Base-by-base conservation (phyloP, 495 filamentous ascomycete species). In the Aspergillus sparsus region DNA sequence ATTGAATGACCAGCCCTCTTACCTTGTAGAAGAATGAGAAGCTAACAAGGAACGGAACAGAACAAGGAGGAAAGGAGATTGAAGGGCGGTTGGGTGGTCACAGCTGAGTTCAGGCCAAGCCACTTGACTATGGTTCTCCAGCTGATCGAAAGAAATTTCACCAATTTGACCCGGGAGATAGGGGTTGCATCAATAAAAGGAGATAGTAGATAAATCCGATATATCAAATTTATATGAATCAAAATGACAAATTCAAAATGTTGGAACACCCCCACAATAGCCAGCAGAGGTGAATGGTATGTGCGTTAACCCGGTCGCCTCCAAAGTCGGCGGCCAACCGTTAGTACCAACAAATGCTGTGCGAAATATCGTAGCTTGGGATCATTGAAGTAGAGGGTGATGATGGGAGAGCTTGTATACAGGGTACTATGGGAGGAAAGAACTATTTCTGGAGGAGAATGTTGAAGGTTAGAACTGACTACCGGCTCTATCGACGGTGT, bases 311-410 rank as follows among this genome's bases (percentile, higher is more conserved):
- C 39, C 50, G 57, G 36, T 52, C 35, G 42, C 44, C 41, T 55
- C 57, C 39, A 61, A 53, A 35, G 42, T 39, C 18, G 37, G 47
- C 49, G 53, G 42, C 37, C 18, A 57, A 50, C 51, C 32, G 35
- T 55, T 42, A 51, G 50, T 57, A 57, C 27, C 44, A 55, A 59
- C 13, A 21, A 55, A 60, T 9, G 32, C n/a, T 31, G 55, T 36
- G 44, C 32, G 36, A 21, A 21, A 36, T 15, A 21, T 42, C 16
- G 56, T 53, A 41, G 55, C 39, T 4, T 35, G 49, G 31, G 33
- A 46, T 27, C 55, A 66, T 64, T 55, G 50, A 61, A 61, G 18
- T 44, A 63, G 63, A 53, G 58, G 66, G 49, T 27, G 61, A 68
- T 53, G 45, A 50, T 11, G 21, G 31, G 33, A 42, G 6, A 27